Evolutionary conservation across 2,329 filamentous ascomycete genomes (phyloP), one percentile per base, ranked within the genome.

Genomic region (Exserohilum rostratum): DNA sequence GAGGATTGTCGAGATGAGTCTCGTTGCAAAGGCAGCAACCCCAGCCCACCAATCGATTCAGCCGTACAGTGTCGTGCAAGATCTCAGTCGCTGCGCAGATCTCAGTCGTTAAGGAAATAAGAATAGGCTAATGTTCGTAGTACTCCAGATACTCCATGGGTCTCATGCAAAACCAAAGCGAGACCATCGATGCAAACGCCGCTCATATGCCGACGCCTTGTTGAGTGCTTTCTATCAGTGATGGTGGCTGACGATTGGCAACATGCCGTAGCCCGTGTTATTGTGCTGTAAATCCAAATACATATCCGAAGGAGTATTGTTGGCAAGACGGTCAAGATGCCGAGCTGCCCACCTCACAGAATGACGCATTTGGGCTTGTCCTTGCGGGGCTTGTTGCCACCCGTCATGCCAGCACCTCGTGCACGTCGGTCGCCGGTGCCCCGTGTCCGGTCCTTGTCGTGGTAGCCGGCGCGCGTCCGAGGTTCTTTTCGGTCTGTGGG

Each of bases 101-200:
- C 38, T 60, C 45, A 43, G 43, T 57, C 20, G 46, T 60, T 50
- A 52, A 55, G 45, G 50, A 57, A 53, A 58, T 46, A 48, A 59
- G 49, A 58, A 53, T 52, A 51, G 53, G 55, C 53, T 56, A 44
- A 58, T 61, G 55, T 54, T 54, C 46, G 40, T 40, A 55, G 55
- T 62, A 64, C 63, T 64, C 68, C 67, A 65, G 63, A 70, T 55
- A 73, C 69, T 67, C 68, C 69, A 57, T 53, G 54, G 64, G 62
- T 61, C 64, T 65, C 57, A 68, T 70, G 65, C 66, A 67, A 69
- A 61, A 64, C 53, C 59, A 58, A 60, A 60, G 50, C 49, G 57
- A 67, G 66, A 65, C 67, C 61, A 60, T 62, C 53, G 57, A 71
- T 71, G 68, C 68, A 66, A 74, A 73, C 71, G 70, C 71, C 71